Evolutionary conservation across 345 rosid species (phyloP), one percentile per base, ranked within the genome.

Genomic region (Dimocarpus longan): DNA sequence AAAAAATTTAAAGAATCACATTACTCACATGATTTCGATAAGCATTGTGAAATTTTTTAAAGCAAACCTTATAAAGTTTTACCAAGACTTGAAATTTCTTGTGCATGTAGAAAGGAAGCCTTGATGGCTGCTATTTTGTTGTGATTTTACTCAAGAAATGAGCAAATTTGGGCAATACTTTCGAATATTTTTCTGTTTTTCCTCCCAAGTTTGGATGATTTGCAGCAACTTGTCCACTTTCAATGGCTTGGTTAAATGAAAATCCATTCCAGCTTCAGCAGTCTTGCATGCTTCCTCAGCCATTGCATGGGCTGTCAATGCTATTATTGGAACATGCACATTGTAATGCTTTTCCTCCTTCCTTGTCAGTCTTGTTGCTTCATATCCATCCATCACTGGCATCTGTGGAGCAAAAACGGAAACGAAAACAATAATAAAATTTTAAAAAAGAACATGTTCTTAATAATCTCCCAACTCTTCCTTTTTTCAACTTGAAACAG

Each of bases 341-440:
- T 40, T 37, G 13, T 85, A 76, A 0, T 22, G 4, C 16, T 63
- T 13, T 74, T 85, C 88, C 79, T 74, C 83, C 66, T 1, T 74
- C 71, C 88, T 76, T 78, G 82, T 85, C 76, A 76, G 5, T 70
- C 76, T 76, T 8, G 86, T 81, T 32, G 86, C 84, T 48, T 76
- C 81, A 10, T 73, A 83, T 48, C 88, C 88, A 32, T 81, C n/a
- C 88, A 86, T 76, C 52, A 64, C 32, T 21, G 86, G 83, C 88
- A 86, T 79, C 86, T 86, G 59, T 16, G 12, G 46, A 15, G 18
- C 6, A 15, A 52, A 13, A 54, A 18, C n/a, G n/a, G n/a, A n/a
- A n/a, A n/a, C 4, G 37, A 32, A 32, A 32, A 32, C 37, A 32
- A 32, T 32, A 32, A 32, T 32, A 32, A 32, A 32, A 32, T 32